Percentiles rank a stretch among this genome's conserved stretches.
These are phyloP conservation scores for Peniophora sp. DNA, from an alignment of 1,284 basidiomycete species.

Conservation along the genomic window DNA sequence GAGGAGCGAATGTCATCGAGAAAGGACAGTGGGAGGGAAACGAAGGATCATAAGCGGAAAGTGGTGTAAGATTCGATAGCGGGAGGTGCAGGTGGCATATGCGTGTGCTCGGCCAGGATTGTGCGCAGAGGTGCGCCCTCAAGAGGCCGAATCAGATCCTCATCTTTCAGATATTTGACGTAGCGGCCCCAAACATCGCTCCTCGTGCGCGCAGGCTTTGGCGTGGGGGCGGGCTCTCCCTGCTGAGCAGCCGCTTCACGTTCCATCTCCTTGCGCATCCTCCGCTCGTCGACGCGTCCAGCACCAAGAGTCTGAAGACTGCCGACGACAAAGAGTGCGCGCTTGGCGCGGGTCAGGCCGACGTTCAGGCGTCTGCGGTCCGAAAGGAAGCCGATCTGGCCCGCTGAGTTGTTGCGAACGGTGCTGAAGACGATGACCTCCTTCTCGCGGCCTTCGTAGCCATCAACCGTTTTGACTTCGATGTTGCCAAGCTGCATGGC, in stretches of 20 bases:
- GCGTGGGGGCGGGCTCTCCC: not conserved
- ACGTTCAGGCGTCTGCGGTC: slow-evolving; percentile 85
- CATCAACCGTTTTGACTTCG: slow-evolving; percentile 86
- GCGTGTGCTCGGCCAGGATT: slow-evolving; percentile 35
- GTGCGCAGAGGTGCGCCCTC: slow-evolving; percentile 33
- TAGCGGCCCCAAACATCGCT: slow-evolving; percentile 54
- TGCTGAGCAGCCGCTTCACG: slow-evolving; percentile 12
- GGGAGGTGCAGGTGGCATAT: no score
- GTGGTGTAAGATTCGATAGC: slow-evolving; percentile 3
- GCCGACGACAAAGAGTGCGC: slow-evolving; percentile 78
- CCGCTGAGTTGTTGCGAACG: slow-evolving; percentile 69
- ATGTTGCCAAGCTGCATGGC: slow-evolving; percentile 57
- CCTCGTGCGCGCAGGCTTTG: slow-evolving; percentile 15
- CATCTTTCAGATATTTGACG: slow-evolving; percentile 41
- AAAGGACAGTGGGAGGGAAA: no score
- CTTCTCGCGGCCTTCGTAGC: slow-evolving; percentile 92
- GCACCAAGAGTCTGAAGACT: slow-evolving; percentile 61
- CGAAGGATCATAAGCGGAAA: no score
- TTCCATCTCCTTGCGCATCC: slow-evolving; percentile 8
- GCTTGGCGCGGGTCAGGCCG: slow-evolving; percentile 78
- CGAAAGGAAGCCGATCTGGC: slow-evolving; percentile 84
- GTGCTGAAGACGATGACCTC: slow-evolving; percentile 88
- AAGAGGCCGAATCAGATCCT: slow-evolving; percentile 44
- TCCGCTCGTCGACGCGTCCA: slow-evolving; percentile 27
- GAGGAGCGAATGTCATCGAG: no score